Evolutionary conservation across 495 filamentous ascomycete species (phyloP).

Genomic region (Penicillium canariense): DNA sequence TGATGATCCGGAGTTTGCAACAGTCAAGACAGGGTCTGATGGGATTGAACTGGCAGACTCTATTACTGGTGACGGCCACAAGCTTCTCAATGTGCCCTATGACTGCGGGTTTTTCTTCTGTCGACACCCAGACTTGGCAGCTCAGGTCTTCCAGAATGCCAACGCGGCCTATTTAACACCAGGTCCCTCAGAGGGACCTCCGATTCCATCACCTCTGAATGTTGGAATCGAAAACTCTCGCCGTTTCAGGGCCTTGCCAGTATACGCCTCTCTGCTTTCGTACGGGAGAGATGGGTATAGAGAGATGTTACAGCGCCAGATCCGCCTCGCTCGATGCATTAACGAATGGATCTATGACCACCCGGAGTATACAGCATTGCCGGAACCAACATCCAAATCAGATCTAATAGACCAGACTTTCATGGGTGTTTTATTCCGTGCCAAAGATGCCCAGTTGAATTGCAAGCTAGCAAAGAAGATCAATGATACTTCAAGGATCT

Average conservation of each 20-base stretch:
- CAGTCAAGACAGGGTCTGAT: slow-evolving; percentile 51
- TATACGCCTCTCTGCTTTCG: slow-evolving; percentile 75
- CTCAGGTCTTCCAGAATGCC: slow-evolving; percentile 73
- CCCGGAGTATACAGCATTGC: slow-evolving; percentile 64
- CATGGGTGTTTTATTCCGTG: slow-evolving; percentile 79
- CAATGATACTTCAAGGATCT: slow-evolving; percentile 72
- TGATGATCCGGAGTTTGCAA: slow-evolving; percentile 55
- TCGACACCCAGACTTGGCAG: slow-evolving; percentile 54
- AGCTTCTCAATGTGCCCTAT: slow-evolving; percentile 94
- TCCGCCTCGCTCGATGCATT: slow-evolving; percentile 65
- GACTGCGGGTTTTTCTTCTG: slow-evolving; percentile 89
- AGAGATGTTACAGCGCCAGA: slow-evolving; percentile 69
- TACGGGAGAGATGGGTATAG: slow-evolving; percentile 71
- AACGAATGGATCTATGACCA: slow-evolving; percentile 59
- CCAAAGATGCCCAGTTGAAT: slow-evolving; percentile 67
- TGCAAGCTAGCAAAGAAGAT: slow-evolving; percentile 61
- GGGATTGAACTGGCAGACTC: slow-evolving; percentile 86
- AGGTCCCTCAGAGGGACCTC: slow-evolving; percentile 25
- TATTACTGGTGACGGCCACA: slow-evolving; percentile 83
- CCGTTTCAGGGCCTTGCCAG: slow-evolving; percentile 83
- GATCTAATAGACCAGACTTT: slow-evolving; percentile 52
- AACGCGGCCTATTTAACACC: slow-evolving; percentile 79
- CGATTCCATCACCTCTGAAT: slow-evolving; percentile 79
- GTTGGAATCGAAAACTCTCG: slow-evolving; percentile 89
- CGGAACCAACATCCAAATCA: slow-evolving; percentile 35